Conservation (phyloP, 2,329 filamentous ascomycete genomes). For the Fusarium piperis region DNA sequence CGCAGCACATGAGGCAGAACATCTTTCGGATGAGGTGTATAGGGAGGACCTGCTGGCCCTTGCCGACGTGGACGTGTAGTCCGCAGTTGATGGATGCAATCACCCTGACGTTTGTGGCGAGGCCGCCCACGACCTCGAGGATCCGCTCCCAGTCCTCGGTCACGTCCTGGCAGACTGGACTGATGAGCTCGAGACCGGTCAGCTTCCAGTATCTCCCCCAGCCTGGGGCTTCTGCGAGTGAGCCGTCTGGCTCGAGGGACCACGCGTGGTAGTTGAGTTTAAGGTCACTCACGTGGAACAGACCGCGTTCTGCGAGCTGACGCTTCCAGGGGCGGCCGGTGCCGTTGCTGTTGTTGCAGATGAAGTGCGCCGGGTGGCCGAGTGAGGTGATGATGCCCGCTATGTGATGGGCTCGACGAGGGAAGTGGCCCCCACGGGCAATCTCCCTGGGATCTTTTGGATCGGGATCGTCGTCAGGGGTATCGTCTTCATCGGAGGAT, state of each 20-base stretch:
- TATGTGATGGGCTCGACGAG: background rate
- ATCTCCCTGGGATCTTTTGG: slow-evolving; percentile 8
- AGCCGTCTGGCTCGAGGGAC: slow-evolving; percentile 11
- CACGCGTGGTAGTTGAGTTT: slow-evolving; percentile 19
- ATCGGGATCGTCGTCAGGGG: background rate
- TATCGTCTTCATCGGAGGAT: background rate
- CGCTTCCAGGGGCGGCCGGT: background rate
- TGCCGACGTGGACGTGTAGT: slow-evolving; percentile 30
- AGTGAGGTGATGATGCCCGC: background rate
- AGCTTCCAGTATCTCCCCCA: slow-evolving; percentile 22
- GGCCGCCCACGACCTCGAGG: slow-evolving; percentile 20
- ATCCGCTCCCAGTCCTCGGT: slow-evolving; percentile 25
- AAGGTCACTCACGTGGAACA: background rate
- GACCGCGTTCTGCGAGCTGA: slow-evolving; percentile 1
- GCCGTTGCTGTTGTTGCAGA: background rate
- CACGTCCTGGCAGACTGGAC: slow-evolving; percentile 19
- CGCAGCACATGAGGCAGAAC: slow-evolving; percentile 18
- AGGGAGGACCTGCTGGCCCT: slow-evolving; percentile 8
- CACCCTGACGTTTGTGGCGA: slow-evolving; percentile 24
- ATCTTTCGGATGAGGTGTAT: slow-evolving; percentile 21
- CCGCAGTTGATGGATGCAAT: slow-evolving; percentile 5
- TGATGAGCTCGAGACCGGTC: slow-evolving; percentile 20
- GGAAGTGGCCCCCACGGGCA: background rate
- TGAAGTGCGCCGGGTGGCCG: background rate
- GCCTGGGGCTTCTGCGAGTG: background rate